phyloP scores from a whole-genome alignment of 805 yeast species.

The Torulaspora quercuum region DNA sequence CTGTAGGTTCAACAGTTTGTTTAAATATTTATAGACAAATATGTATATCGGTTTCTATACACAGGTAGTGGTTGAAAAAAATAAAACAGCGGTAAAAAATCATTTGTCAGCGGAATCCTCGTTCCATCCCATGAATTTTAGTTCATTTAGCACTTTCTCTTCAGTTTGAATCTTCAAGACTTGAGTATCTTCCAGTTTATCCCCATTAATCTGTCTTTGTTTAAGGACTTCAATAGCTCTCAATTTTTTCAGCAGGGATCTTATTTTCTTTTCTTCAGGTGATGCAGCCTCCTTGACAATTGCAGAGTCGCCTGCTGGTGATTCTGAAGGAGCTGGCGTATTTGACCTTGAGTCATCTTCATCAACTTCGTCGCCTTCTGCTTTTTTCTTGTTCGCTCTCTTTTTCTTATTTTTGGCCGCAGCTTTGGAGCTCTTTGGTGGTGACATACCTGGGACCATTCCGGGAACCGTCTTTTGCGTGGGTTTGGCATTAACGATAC shows the following conservation, averaged over 20 bases:
- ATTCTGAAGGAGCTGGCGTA: constrained; percentile 15
- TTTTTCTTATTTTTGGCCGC: constrained; percentile 75
- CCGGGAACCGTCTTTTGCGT: constrained; percentile 51
- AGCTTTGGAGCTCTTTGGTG: constrained; percentile 53
- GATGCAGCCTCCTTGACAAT: constrained; percentile 44
- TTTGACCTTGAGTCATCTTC: constrained; percentile 14
- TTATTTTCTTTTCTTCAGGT: constrained; percentile 86
- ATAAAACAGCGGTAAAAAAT: neutral
- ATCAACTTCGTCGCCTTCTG: constrained; percentile 16
- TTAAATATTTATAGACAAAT: no score
- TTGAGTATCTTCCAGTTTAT: constrained; percentile 89
- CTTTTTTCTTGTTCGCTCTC: constrained; percentile 56
- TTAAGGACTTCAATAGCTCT: constrained; percentile 93
- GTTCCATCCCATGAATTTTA: constrained; percentile 71
- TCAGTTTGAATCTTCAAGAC: constrained; percentile 85
- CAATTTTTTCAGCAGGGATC: constrained; percentile 85
- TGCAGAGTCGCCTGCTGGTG: constrained; percentile 7
- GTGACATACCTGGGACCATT: constrained; percentile 36
- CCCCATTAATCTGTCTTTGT: constrained; percentile 78
- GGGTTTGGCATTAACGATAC: constrained; percentile 27
- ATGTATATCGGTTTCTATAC: constrained; percentile 4
- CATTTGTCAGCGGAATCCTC: constrained; percentile 29
- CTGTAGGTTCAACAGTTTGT: no score
- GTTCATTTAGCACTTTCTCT: constrained; percentile 69
- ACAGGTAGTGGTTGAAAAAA: constrained; percentile 2